These are phyloP conservation scores for Cucurbita ficifolia DNA, from an alignment of 306 rosid genomes.

Conservation along the genomic window DNA sequence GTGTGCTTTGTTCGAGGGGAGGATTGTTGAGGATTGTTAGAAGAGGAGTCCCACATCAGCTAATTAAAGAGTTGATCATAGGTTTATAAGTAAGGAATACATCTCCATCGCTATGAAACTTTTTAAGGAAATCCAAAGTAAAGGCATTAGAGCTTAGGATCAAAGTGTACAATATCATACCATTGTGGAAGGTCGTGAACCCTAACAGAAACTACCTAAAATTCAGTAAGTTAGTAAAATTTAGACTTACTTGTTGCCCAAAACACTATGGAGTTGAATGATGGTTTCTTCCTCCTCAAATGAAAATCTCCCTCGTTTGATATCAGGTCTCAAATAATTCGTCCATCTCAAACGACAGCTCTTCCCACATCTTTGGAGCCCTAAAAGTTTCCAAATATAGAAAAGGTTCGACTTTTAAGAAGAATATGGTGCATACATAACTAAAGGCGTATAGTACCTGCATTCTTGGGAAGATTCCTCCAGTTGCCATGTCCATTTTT, in stretches of 20 bases:
- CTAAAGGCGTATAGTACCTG: constrained; percentile 25
- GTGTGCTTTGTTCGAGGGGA: too few species aligned
- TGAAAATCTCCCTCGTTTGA: constrained; percentile 75
- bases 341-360: constrained; percentile 98
- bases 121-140: too few species aligned
- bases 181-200: fast-evolving
- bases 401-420: neutral
- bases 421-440: neutral
- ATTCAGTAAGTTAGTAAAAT: too few species aligned
- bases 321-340: constrained; percentile 88
- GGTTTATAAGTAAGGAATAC: too few species aligned
- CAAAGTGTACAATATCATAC: too few species aligned
- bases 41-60: too few species aligned
- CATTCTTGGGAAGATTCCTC: constrained; percentile 96
- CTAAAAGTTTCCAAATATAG: constrained; percentile 14
- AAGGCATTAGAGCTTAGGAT: too few species aligned
- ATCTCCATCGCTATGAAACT: too few species aligned
- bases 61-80: too few species aligned
- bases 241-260: constrained; percentile 68
- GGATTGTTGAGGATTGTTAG: too few species aligned
- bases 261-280: constrained; percentile 69
- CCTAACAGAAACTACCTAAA: too few species aligned
- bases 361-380: constrained; percentile 89
- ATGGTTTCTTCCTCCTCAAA: constrained; percentile 93
- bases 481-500: constrained; percentile 86